Percentiles rank a stretch among this genome's conserved stretches.
These are phyloP conservation scores for Teratosphaeriaceae sp. DNA, from an alignment of 2,329 filamentous ascomycete genomes.

Conservation along the genomic window DNA sequence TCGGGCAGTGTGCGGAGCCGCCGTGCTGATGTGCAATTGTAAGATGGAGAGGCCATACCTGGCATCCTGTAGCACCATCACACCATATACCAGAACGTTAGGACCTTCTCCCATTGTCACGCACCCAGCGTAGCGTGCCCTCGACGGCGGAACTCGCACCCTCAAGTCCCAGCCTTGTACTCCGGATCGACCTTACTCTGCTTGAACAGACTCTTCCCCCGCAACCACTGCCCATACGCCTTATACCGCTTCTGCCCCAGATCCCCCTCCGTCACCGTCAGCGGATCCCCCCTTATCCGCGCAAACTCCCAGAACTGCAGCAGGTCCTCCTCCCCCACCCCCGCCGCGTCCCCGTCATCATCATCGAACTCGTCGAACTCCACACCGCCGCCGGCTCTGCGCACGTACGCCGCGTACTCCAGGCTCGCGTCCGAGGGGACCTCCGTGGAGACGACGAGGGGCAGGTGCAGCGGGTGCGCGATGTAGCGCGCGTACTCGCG, in stretches of 20 bases:
- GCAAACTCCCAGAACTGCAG: conserved; percentile 72
- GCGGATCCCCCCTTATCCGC: conserved; percentile 68
- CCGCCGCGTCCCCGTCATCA: conserved; percentile 32
- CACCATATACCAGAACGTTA: too few relatives aligned
- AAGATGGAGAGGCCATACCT: too few relatives aligned
- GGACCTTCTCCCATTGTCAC: too few relatives aligned
- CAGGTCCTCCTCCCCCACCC: conserved; percentile 57
- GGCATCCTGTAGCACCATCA: too few relatives aligned
- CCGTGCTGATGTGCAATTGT: too few relatives aligned
- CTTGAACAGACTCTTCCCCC: conserved; percentile 93
- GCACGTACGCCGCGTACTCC: conserved; percentile 77
- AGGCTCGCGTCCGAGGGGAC: conserved; percentile 49
- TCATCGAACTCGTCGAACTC: conserved; percentile 35
- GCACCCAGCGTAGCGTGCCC: too few relatives aligned
- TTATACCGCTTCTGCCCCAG: conserved; percentile 91
- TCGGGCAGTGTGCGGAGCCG: too few relatives aligned
- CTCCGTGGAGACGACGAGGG: conserved; percentile 68
- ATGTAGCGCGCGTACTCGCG: conserved; percentile 92
- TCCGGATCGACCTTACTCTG: conserved; percentile 56
- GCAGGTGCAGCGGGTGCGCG: conserved; percentile 79
- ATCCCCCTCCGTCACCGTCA: conserved; percentile 85
- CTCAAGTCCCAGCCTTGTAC: conserved; percentile 21
- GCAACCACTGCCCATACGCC: conserved; percentile 89
- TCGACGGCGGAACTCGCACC: too few relatives aligned
- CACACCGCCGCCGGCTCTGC: conserved; percentile 59